Evolutionary conservation across 768 basidiomycete species (phyloP).

Genomic region (Russula virescens): DNA sequence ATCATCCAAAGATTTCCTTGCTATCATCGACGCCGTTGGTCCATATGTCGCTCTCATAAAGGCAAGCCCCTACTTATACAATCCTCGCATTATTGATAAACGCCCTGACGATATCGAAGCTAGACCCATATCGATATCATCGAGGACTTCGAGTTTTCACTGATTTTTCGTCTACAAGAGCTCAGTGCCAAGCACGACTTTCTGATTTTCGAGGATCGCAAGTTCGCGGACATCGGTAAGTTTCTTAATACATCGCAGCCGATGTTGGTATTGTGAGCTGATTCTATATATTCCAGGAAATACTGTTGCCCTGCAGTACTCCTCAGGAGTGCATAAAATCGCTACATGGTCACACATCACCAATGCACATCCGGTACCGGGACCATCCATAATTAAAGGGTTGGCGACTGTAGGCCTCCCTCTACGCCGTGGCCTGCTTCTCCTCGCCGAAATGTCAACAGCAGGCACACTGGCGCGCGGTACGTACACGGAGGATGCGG

Average conservation of each 20-base stretch:
- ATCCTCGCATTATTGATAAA: slow-evolving; percentile 7
- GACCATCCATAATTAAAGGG: slow-evolving; percentile 91
- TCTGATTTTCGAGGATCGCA: slow-evolving; percentile 95
- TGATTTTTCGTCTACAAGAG: slow-evolving; percentile 62
- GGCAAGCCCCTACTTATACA: slow-evolving; percentile 40
- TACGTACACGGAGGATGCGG: slow-evolving; percentile 74
- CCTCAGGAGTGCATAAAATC: slow-evolving; percentile 87
- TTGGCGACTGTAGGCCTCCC: slow-evolving; percentile 83
- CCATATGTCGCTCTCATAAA: slow-evolving; percentile 92
- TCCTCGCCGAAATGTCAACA: slow-evolving; percentile 96
- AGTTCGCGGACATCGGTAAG: slow-evolving; percentile 97
- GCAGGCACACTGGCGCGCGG: slow-evolving; percentile 81
- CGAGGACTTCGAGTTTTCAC: slow-evolving; percentile 74
- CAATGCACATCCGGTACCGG: slow-evolving; percentile 94
- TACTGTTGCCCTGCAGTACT: slow-evolving; percentile 93
- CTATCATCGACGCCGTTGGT: slow-evolving; percentile 84
- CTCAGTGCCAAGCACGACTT: slow-evolving; percentile 84
- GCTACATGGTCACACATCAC: slow-evolving; percentile 95
- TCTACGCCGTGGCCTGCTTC: slow-evolving; percentile 76
- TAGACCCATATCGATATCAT: slow-evolving; percentile 97
- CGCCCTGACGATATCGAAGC: slow-evolving; percentile 24
- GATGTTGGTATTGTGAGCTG: background rate
- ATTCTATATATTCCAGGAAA: slow-evolving; percentile 56
- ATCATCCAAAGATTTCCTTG: slow-evolving; percentile 66
- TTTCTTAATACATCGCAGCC: background rate